A percentile compares a stretch with the other conserved stretches of the same genome.
phyloP scores from a whole-genome alignment of 495 filamentous ascomycete genomes.

The Podospora bellae-mahoneyi region DNA sequence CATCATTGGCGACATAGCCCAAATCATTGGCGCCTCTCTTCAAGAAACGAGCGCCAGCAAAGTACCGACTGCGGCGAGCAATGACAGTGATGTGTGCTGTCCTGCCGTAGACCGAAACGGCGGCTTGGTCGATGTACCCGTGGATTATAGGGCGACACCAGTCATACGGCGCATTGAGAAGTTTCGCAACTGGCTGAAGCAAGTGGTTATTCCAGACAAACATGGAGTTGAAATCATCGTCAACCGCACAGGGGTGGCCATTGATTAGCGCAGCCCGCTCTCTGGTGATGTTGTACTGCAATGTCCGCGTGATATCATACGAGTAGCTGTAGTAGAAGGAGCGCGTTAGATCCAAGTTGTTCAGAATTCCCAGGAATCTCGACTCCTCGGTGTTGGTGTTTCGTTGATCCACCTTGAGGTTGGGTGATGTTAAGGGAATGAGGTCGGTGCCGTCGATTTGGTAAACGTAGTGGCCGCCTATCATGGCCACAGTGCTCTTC shows the following conservation, averaged over 20 bases:
- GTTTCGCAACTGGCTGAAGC: slow-evolving; percentile 66
- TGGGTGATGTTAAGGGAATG: slow-evolving; percentile 72
- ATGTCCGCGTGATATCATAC: slow-evolving; percentile 88
- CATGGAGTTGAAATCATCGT: slow-evolving; percentile 82
- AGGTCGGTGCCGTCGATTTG: slow-evolving; percentile 95
- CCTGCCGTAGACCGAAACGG: slow-evolving; percentile 77
- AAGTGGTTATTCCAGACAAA: slow-evolving; percentile 97
- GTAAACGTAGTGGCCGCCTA: slow-evolving; percentile 93
- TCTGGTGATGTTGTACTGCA: slow-evolving; percentile 87
- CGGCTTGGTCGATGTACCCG: slow-evolving; percentile 90
- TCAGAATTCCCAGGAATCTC: slow-evolving; percentile 81
- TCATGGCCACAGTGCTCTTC: slow-evolving; percentile 89
- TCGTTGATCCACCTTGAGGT: slow-evolving; percentile 67
- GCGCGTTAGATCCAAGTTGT: slow-evolving; percentile 81
- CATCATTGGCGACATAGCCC: slow-evolving; percentile 96
- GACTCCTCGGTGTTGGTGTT: slow-evolving; percentile 86
- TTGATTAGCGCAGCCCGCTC: slow-evolving; percentile 66
- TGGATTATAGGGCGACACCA: slow-evolving; percentile 97
- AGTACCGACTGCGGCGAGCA: slow-evolving; percentile 85
- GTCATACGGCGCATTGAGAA: slow-evolving; percentile 77
- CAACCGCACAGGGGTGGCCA: slow-evolving; percentile 55
- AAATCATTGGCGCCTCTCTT: slow-evolving; percentile 94
- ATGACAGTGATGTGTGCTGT: slow-evolving; percentile 89
- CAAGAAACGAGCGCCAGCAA: slow-evolving; percentile 89
- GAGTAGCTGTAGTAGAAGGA: slow-evolving; percentile 99